A percentile compares a stretch with the other conserved stretches of the same genome.
Conservation (phyloP, 163 green algal genomes). For the Coccomyxa subellipsoidea region DNA sequence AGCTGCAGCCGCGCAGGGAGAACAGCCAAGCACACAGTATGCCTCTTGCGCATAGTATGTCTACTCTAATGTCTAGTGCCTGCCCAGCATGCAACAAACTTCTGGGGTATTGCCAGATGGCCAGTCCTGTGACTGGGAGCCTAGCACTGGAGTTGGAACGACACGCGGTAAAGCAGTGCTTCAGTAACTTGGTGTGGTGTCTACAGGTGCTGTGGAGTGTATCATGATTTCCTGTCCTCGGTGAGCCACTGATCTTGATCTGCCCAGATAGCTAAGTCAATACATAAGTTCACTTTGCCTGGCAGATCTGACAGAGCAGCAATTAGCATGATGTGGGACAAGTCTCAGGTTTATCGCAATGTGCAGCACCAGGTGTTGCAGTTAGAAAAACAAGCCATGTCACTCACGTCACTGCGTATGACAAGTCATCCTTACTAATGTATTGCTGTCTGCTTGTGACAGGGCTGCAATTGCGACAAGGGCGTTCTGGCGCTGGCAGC, state of each 20-base stretch:
- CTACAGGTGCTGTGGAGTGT: not conserved
- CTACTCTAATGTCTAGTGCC: not conserved
- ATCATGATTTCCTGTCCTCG: not conserved
- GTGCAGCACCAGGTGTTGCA: too few species aligned
- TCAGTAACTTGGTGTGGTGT: not conserved
- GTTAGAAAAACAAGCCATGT: too few species aligned
- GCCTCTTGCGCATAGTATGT: not conserved
- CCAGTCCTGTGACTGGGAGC: not conserved
- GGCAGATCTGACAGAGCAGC: not conserved
- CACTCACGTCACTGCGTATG: too few species aligned
- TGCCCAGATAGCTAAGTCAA: too few species aligned
- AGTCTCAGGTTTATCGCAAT: too few species aligned
- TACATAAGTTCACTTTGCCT: too few species aligned
- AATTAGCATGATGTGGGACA: too few species aligned
- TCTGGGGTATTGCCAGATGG: not conserved
- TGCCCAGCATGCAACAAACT: not conserved
- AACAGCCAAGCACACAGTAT: not conserved
- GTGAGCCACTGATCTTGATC: not conserved
- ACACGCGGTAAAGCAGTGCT: not conserved
- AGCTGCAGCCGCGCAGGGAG: not conserved
- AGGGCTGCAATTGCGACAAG: conserved; percentile 8
- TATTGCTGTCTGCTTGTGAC: not conserved
- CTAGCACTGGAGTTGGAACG: not conserved
- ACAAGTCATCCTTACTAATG: not conserved
- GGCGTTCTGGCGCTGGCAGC: not conserved